A percentile compares a stretch with the other conserved stretches of the same genome.
phyloP scores from a whole-genome alignment of 768 basidiomycete species.

The Collybia sordida region DNA sequence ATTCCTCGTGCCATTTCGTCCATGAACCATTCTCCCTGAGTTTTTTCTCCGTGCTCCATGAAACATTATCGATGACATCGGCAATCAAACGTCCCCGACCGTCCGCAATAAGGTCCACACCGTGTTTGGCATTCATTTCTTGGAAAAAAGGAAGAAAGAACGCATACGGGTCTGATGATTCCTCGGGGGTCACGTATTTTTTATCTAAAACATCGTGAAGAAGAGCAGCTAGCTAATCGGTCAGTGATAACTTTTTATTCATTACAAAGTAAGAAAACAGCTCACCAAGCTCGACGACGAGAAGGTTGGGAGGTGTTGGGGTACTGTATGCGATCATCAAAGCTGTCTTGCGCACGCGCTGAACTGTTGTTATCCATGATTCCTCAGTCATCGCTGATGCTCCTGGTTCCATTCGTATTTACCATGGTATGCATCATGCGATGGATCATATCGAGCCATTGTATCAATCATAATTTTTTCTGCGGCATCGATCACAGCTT shows the following conservation, averaged over 20 bases:
- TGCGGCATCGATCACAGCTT: conserved; percentile 51
- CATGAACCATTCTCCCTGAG: conserved; percentile 54
- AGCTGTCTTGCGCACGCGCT: conserved; percentile 80
- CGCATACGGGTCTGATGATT: conserved; percentile 59
- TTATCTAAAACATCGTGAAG: conserved; percentile 88
- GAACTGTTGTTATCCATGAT: conserved; percentile 56
- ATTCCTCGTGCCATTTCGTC: conserved; percentile 67
- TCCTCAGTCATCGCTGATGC: too few species aligned
- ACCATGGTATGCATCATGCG: conserved; percentile 83
- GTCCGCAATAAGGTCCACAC: conserved; percentile 57
- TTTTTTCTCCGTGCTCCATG: conserved; percentile 82
- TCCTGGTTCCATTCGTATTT: not conserved
- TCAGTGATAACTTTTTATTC: not conserved
- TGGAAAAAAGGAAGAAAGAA: conserved; percentile 71
- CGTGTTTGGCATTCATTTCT: conserved; percentile 37
- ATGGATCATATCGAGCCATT: conserved; percentile 79
- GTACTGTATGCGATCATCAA: conserved; percentile 59
- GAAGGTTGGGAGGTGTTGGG: conserved; percentile 56
- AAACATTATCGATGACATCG: conserved; percentile 74
- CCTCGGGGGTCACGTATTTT: conserved; percentile 67
- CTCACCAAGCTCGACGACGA: conserved; percentile 69
- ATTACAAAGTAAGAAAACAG: not conserved
- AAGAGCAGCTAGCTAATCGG: conserved; percentile 58
- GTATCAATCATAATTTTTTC: conserved; percentile 70
- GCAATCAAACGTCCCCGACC: conserved; percentile 57